Base-by-base conservation (phyloP, 305 asterid genomes). In the Fraxinus dipetala region DNA sequence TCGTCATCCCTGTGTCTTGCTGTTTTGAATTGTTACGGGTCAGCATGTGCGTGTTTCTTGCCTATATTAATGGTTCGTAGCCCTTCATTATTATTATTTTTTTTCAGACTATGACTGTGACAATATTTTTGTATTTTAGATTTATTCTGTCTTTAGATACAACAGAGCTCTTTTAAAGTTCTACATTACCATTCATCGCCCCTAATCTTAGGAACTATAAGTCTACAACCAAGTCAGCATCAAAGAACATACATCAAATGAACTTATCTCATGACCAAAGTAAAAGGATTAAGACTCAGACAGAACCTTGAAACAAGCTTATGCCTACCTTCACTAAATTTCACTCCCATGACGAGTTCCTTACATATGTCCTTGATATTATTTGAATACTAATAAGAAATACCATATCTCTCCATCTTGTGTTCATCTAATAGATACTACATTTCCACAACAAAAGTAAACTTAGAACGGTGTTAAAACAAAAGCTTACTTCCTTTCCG, bases 401-500 rank as follows among this genome's bases (percentile, higher is more conserved):
- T 63, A 63, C 34, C 40, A 31, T 69, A 14, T 69, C 75, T 11
- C 38, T 13, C 10, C 38, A 30, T 67, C 75, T 28, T 1, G 4
- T 28, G 20, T 67, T 13, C 75, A 67, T 30, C 75, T 26, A 67
- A 67, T 67, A 26, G 5, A 30, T 30, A 14, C 22, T 13, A 14
- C 26, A 30, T 67, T 67, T 67, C 20, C 38, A 11, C 10, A 31
- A 31, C 22, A 69, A 1, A 14, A 13, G 14, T 30, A 69, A 67
- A 31, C 75, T 69, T 30, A 31, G 43, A 30, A 67, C 38, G 6
- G 75, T n/a, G 35, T 69, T n/a, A 9, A 28, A 69, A 14, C 82
- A 61, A 65, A 83, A 81, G 83, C 97, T 89, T 89, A 93, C 99
- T 93, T 95, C 85, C 98, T 90, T 82, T 95, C 98, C 13, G 96